A percentile compares a stretch with the other conserved stretches of the same genome.
Evolutionary conservation across 2,329 filamentous ascomycete species (phyloP).

Genomic region (Cladophialophora psammophila): DNA sequence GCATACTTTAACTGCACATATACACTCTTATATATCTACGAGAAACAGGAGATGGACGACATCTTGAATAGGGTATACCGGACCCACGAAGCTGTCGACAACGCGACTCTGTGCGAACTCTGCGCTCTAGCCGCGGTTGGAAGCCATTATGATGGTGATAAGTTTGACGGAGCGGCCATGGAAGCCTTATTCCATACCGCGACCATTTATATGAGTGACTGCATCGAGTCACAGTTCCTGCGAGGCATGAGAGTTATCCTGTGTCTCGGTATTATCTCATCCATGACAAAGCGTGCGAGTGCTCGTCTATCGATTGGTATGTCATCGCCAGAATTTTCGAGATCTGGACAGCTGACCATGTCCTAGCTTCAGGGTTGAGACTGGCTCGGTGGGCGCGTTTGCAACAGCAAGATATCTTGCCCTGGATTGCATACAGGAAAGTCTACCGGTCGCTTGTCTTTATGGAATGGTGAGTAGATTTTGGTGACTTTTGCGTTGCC

Average conservation of each 20-base stretch:
- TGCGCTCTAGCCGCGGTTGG: slow-evolving; percentile 25
- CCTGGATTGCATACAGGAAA: slow-evolving; percentile 14
- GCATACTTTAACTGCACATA: slow-evolving; percentile 23
- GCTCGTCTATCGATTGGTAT: slow-evolving; percentile 23
- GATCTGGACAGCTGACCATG: not conserved
- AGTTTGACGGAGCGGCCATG: slow-evolving; percentile 15
- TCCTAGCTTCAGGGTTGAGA: slow-evolving; percentile 18
- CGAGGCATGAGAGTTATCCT: slow-evolving; percentile 27
- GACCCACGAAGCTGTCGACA: slow-evolving; percentile 22
- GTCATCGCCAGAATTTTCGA: not conserved
- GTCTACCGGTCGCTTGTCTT: slow-evolving; percentile 26
- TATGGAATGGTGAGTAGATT: slow-evolving; percentile 24
- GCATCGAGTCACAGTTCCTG: slow-evolving; percentile 23
- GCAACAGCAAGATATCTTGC: slow-evolving; percentile 12
- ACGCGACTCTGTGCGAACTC: slow-evolving; percentile 26
- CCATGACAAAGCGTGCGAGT: slow-evolving; percentile 24
- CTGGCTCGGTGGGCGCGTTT: slow-evolving; percentile 24
- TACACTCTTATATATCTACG: slow-evolving; percentile 26
- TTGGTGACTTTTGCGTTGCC: not conserved
- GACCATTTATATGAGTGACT: slow-evolving; percentile 25
- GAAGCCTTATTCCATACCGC: slow-evolving; percentile 22
- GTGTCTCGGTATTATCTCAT: slow-evolving; percentile 27
- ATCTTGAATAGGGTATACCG: slow-evolving; percentile 18
- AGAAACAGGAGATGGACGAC: slow-evolving; percentile 22
- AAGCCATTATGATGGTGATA: slow-evolving; percentile 22